These are phyloP conservation scores for Ophiostoma sp. DNA, from an alignment of 2,329 filamentous ascomycete species.

Conservation along the genomic window DNA sequence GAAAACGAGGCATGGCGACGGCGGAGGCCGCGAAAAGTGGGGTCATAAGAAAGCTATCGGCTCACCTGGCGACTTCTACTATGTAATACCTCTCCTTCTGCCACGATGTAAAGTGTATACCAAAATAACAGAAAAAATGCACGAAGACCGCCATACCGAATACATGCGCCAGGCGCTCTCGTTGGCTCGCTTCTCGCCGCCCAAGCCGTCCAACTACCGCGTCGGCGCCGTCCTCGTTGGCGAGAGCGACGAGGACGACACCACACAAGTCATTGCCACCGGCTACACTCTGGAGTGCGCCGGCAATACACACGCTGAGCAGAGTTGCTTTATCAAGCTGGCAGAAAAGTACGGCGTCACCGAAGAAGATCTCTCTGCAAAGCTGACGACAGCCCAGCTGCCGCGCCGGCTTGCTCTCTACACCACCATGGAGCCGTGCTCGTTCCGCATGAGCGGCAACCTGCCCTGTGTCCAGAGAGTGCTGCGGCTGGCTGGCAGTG, in stretches of 20 bases:
- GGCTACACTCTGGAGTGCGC: slow-evolving; percentile 83
- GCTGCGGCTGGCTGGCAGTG: slow-evolving; percentile 48
- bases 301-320: slow-evolving; percentile 95
- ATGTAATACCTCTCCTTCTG: background rate
- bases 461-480: slow-evolving; percentile 75
- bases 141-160: slow-evolving; percentile 39
- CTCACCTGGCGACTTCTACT: background rate
- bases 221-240: slow-evolving; percentile 86
- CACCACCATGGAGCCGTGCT: slow-evolving; percentile 89
- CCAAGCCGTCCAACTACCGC: slow-evolving; percentile 85
- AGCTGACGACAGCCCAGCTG: slow-evolving; percentile 39
- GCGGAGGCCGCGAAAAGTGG: background rate
- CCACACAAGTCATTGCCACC: slow-evolving; percentile 22
- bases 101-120: background rate
- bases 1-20: background rate
- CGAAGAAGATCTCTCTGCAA: slow-evolving; percentile 50
- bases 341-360: slow-evolving; percentile 43
- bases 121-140: background rate
- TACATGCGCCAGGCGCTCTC: slow-evolving; percentile 66
- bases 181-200: slow-evolving; percentile 73
- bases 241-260: slow-evolving; percentile 38
- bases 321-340: slow-evolving; percentile 80
- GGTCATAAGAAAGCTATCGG: background rate
- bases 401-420: slow-evolving; percentile 59
- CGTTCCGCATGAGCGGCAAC: slow-evolving; percentile 67